Percentiles rank a stretch among this genome's conserved stretches.
Conservation (phyloP, 192 early-diverging fungal genomes). For the Coemansia sp. region DNA sequence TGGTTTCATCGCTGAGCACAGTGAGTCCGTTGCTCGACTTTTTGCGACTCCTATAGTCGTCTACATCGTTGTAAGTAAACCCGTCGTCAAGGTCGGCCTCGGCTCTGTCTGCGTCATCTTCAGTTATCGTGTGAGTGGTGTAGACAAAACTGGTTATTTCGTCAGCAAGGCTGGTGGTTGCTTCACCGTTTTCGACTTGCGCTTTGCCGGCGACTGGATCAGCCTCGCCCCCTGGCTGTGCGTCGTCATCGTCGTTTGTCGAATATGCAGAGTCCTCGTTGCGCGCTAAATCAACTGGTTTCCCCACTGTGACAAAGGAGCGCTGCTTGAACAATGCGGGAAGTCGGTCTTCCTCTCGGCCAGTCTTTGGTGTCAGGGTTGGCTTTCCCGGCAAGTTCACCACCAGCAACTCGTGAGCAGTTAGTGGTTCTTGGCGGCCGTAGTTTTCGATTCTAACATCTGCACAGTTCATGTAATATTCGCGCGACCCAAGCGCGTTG, state of each 20-base stretch:
- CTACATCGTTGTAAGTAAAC: constrained; percentile 39
- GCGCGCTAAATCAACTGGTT: constrained; percentile 25
- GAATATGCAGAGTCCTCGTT: constrained; percentile 5
- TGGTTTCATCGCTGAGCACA: constrained; percentile 37
- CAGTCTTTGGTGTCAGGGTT: constrained; percentile 38
- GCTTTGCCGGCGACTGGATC: constrained; percentile 27
- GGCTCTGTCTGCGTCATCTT: constrained; percentile 23
- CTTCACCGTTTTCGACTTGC: constrained; percentile 1
- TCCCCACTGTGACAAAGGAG: constrained; percentile 45
- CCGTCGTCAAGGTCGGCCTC: constrained; percentile 31
- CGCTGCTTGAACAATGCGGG: constrained; percentile 40
- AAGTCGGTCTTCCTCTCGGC: constrained; percentile 36
- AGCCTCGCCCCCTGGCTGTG: constrained; percentile 14
- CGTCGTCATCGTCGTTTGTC: background rate
- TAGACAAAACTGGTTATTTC: constrained; percentile 47
- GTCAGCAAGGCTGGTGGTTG: constrained; percentile 18
- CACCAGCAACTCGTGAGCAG: constrained; percentile 51
- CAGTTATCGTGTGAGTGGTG: constrained; percentile 30
- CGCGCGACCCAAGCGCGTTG: constrained; percentile 63
- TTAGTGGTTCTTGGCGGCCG: constrained; percentile 45
- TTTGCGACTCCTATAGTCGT: constrained; percentile 25
- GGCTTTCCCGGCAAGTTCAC: constrained; percentile 47
- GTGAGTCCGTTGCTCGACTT: constrained; percentile 37
- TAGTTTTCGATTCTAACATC: constrained; percentile 62
- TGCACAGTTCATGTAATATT: constrained; percentile 70